Base-by-base conservation (phyloP, 306 rosid genomes). In the Oemleria cerasiformis region DNA sequence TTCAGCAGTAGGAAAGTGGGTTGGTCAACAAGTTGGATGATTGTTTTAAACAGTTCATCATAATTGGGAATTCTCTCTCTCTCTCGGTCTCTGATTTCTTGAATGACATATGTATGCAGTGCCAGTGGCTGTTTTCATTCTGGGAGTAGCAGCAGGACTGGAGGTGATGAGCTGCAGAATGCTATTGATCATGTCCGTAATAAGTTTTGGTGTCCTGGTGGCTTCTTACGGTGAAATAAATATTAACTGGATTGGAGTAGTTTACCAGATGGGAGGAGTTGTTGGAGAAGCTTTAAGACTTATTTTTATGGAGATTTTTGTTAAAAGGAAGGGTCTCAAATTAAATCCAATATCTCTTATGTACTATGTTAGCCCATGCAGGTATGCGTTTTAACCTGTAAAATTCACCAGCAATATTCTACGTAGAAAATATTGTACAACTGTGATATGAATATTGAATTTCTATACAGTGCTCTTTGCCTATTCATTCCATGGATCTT, bases 341-440 rank as follows among this genome's bases (percentile, higher is more conserved):
- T 79, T 94, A 78, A 94, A 91, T 72, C 97, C 99, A 54, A 78
- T 94, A 72, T 91, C 99, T 9, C 84, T 94, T 75, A 91, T 94
- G 99, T 94, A 88, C 81, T 94, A 94, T 70, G 97, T 94, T 78
- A 94, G 99, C 85, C 99, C 99, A 25, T 94, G 95, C 97, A 94
- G 98, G 98, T 80, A 87, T 72, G 72, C 66, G 56, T 55, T 47
- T 65, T 17, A 43, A 68, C 60, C 67, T 65, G 23, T 16, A 40
- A 68, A 63, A 45, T 34, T 50, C 51, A n/a, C 51, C 68, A 14
- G 53, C 17, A 36, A 19, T 67, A 23, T 72, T 59, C 58, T 68
- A 16, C 19, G 62, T 80, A n/a, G 51, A 39, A 60, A 65, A 54
- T 44, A 65, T 25, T 70, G 7, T 70, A 73, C 42, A 57, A 59